Evolutionary conservation across 2,329 filamentous ascomycete genomes (phyloP), one percentile per base, ranked within the genome.

Genomic region (Trichoderma brevicompactum): DNA sequence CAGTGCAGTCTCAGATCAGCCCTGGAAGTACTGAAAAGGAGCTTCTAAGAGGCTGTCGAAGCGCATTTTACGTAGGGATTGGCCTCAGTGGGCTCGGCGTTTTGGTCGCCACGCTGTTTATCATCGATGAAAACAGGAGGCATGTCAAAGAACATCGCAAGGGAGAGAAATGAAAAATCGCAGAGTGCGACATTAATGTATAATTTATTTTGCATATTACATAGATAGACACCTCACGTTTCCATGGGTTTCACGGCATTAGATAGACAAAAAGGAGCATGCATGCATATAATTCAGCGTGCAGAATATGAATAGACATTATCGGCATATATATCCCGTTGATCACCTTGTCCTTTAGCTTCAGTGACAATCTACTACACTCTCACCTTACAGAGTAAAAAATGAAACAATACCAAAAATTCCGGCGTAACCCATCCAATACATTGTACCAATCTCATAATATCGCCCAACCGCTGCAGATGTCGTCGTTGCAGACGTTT

Each of bases 1-100:
- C 85, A 0, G 82, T 89, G 13, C 53, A 65, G 19, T 65, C 62
- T 17, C 62, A 65, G n/a, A 58, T 65, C 23, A 65, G 76, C 38
- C 50, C 50, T 34, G 77, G 77, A 7, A 53, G 78, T 12, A 74
- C 72, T 19, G 68, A 71, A 10, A 15, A 36, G 19, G 61, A 64
- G 19, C 61, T 68, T 64, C 13, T 65, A 10, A 46, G 10, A 32
- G 64, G 75, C 71, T 12, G 65, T 71, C 66, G 73, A 69, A 58
- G 76, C 77, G 40, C 77, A 74, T 0, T 78, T 74, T 66, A 79
- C 74, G 52, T 64, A 4, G 61, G 61, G 4, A 56, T 64, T 9
- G 61, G 61, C 23, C 61, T 64, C n/a, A 64, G 61, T 28, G 41
- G 61, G 13, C 52, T 56, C 2, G 61, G 61, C 23, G 12, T 64